Evolutionary conservation across 192 early-diverging fungal genomes (phyloP), one percentile per base, ranked within the genome.

Genomic region (Diversispora epigaea): DNA sequence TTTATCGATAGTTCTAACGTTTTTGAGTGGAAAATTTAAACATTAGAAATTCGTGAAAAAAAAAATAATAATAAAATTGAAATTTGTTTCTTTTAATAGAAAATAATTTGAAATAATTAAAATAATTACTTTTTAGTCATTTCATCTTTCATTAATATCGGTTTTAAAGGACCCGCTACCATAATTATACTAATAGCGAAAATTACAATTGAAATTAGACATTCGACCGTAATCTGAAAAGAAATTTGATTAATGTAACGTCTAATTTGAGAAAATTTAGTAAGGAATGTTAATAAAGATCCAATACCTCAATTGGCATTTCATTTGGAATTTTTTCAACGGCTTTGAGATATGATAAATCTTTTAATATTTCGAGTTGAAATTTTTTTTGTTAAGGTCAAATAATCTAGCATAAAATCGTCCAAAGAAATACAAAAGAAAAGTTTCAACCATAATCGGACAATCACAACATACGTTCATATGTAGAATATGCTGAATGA

Each of bases 61-160:
- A 56, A 73, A n/a, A n/a, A n/a, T n/a, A n/a, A 41, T 21, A n/a
- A 44, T 12, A 22, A 25, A n/a, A 39, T 21, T 73, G 4, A 63
- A 5, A 74, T 40, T 14, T 19, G 8, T 17, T 64, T 32, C 4
- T 21, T 32, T 32, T 32, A 32, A 32, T 32, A 32, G 19, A 64
- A 8, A 39, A 21, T 21, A 54, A 17, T 41, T 15, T 17, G 57
- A 17, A 39, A 11, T 60, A 4, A 70, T 56, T 62, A 19, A 47
- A 19, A 45, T 68, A 63, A 82, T 77, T 86, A 89, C 87, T 84
- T 77, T 75, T 86, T 89, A 17, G 80, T 81, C 81, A 89, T 86
- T 68, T 89, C 87, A 9, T 77, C 82, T 56, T 89, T 84, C 84
- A 89, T 87, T 17, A 85, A 75, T 47, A 89, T 87, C 41, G 83